Evolutionary conservation across 2,329 filamentous ascomycete species (phyloP), one percentile per base, ranked within the genome.

Genomic region (Amauroascus niger): DNA sequence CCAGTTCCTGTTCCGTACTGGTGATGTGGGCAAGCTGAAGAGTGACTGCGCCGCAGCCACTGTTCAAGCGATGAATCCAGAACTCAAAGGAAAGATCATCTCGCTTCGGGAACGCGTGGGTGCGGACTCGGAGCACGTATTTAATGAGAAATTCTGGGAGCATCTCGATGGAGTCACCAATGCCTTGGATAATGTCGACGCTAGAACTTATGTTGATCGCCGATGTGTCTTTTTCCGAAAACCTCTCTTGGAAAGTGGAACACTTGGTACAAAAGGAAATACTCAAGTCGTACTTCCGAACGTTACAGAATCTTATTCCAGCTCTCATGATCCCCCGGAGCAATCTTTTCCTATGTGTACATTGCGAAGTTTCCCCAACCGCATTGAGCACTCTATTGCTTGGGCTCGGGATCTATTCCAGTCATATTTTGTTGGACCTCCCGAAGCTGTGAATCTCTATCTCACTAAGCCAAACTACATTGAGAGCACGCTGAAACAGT

Each of bases 291-390:
- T 98, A 47, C 79, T 98, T 54, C 94, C 93, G 9, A 80, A 82
- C 62, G 74, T 96, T 59, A 97, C 93, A 0, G 94, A 98, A 71
- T 97, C 93, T 0, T 98, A 98, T 75, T 96, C 93, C 0, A 88
- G 84, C 64, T 97, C 93, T 18, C 91, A 96, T 68, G 94, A 98
- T 68, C 93, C 93, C 1, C 93, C 93, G 0, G 94, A 98, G 77
- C 89, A 96, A 74, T 95, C 93, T 0, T 97, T 98, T 79, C 93
- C 93, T 0, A 97, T 97, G 90, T 98, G 93, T 71, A 97, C 93
- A 4, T 79, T 98, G 58, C 83, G 88, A 66, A 96, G 90, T 71
- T 98, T 98, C 77, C 93, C 93, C 55, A 98, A 98, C 77, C 86
- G 86, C 64, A 98, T 98, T 64, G 90, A 98, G 73, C 93, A 98